Evolutionary conservation across 106 monocot species (phyloP), one percentile per base, ranked within the genome.

Genomic region (Ottelia alismoides): DNA sequence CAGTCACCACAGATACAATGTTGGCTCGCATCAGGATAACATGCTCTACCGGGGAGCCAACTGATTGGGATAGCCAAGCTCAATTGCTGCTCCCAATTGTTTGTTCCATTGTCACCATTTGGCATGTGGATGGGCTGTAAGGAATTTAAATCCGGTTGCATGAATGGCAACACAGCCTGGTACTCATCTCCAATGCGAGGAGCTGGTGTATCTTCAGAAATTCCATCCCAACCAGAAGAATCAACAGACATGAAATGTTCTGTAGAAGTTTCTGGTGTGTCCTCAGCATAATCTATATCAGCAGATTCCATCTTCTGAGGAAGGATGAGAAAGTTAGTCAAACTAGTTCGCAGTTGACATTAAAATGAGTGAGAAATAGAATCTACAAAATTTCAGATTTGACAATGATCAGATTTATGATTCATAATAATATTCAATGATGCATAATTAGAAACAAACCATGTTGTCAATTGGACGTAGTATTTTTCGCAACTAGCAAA

Each of bases 141-240:
- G 2, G 16, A 14, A 45, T 70, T 58, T 20, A 29, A 32, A 67
- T 72, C 65, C 56, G 67, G 28, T 53, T 25, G 4, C 9, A 72
- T 22, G n/a, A 59, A 25, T 50, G 88, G 94, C 45, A 96, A 66
- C 66, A 57, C 61, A 63, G 70, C 88, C 49, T 96, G 94, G 49
- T 88, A 85, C 28, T 77, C 72, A 54, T 84, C 71, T 67, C 94
- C 94, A 35, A 88, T 25, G 21, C 84, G 81, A 61, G 94, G 81
- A 69, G 2, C 14, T 51, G 27, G 58, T 62, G 70, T 56, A 2
- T 96, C 78, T 47, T 66, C 78, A 53, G 27, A 64, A 17, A 75
- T 64, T 52, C 64, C 76, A 69, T 60, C 27, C 61, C 55, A 45
- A 22, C 20, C 54, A 50, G 62, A 67, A 30, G 60, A 74, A 57